Evolutionary conservation across 2,329 filamentous ascomycete species (phyloP).

Genomic region (Aureobasidium sp.): DNA sequence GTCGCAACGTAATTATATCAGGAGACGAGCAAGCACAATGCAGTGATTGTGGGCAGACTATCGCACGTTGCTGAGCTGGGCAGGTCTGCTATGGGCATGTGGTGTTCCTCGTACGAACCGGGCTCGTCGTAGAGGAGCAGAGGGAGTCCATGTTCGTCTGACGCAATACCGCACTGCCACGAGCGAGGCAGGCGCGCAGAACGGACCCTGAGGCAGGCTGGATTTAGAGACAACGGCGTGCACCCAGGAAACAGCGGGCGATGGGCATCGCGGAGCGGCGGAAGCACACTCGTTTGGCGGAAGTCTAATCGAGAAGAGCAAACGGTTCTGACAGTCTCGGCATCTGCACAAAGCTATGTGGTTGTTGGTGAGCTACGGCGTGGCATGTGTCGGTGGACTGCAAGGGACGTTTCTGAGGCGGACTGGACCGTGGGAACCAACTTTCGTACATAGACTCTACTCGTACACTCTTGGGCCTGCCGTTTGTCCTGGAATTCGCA

Average conservation of each 20-base stretch:
- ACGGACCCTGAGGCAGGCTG: neutral
- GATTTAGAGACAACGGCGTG: slow-evolving; percentile 2
- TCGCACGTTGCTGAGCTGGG: slow-evolving; percentile 2
- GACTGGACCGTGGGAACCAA: neutral
- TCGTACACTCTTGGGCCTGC: neutral
- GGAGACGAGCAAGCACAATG: neutral
- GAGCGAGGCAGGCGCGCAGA: neutral
- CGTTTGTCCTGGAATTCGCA: neutral
- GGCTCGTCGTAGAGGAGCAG: neutral
- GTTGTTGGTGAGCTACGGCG: slow-evolving; percentile 5
- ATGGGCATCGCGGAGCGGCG: neutral
- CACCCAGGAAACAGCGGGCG: slow-evolving; percentile 1
- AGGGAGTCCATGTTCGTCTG: neutral
- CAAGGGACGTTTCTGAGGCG: slow-evolving; percentile 9
- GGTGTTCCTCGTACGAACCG: neutral
- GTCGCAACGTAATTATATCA: neutral
- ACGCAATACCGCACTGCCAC: neutral
- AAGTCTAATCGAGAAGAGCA: slow-evolving; percentile 10
- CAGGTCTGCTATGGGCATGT: slow-evolving; percentile 5
- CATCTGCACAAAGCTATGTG: neutral
- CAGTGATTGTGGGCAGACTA: slow-evolving; percentile 1
- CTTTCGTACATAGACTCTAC: slow-evolving; percentile 6
- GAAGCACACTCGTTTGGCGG: slow-evolving; percentile 10
- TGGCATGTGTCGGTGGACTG: slow-evolving; percentile 10
- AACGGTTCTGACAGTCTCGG: slow-evolving; percentile 11